These are phyloP conservation scores for Russula ochroleuca DNA, from an alignment of 768 basidiomycete genomes.

Conservation along the genomic window DNA sequence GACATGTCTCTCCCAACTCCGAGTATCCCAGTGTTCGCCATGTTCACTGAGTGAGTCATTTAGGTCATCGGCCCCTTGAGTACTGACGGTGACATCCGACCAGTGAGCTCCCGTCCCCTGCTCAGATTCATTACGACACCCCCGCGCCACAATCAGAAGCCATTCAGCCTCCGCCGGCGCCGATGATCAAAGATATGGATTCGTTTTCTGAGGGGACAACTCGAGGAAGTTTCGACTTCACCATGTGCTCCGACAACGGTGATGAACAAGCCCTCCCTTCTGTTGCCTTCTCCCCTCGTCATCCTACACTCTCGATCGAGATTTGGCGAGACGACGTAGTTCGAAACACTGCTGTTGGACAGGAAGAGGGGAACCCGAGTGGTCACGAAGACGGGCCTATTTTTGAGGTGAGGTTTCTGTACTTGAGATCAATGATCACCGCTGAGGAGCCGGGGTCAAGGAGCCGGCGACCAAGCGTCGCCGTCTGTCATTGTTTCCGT, in stretches of 20 bases:
- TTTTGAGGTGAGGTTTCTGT: constrained; percentile 21
- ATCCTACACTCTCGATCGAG: constrained; percentile 36
- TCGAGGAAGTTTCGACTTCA: constrained; percentile 49
- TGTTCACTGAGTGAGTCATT: constrained; percentile 22
- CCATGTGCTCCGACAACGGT: constrained; percentile 31
- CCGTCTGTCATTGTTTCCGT: constrained; percentile 19
- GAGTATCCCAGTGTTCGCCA: constrained; percentile 4
- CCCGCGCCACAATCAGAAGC: constrained; percentile 27
- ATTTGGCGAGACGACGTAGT: constrained; percentile 44
- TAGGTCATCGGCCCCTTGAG: constrained; percentile 1
- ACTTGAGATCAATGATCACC: constrained; percentile 3
- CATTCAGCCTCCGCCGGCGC: constrained; percentile 38
- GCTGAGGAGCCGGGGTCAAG: constrained; percentile 25
- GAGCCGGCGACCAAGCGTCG: constrained; percentile 29
- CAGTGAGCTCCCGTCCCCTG: constrained; percentile 17
- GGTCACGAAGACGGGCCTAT: constrained; percentile 9
- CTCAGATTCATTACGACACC: constrained; percentile 16
- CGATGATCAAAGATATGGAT: constrained; percentile 51
- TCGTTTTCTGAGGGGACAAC: constrained; percentile 58
- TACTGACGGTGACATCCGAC: background rate
- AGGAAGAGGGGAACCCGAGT: constrained; percentile 3
- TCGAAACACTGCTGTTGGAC: constrained; percentile 15
- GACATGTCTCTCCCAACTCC: constrained; percentile 25
- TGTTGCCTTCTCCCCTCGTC: constrained; percentile 27
- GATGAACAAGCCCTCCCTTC: constrained; percentile 11